A percentile compares a stretch with the other conserved stretches of the same genome.
phyloP scores from a whole-genome alignment of 176 grass and related monocot genomes.

The Aegilops longissima region DNA sequence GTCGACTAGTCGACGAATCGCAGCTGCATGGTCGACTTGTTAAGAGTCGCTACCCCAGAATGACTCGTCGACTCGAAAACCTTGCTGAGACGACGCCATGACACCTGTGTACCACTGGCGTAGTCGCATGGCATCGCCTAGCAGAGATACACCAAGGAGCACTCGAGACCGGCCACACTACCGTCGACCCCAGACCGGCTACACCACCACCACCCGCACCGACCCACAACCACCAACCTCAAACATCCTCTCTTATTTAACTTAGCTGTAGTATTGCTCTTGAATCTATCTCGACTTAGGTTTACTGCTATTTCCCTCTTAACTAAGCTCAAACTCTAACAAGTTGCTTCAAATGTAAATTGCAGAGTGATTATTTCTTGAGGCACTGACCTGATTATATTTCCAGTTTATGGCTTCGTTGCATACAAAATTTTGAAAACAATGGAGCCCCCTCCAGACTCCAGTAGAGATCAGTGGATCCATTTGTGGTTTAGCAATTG shows the following conservation, averaged over 20 bases:
- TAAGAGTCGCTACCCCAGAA: too few species aligned
- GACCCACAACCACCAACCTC: too few species aligned
- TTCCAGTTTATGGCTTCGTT: not conserved
- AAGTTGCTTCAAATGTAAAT: not conserved
- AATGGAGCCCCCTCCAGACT: not conserved
- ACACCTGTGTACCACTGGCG: too few species aligned
- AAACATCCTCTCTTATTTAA: not conserved
- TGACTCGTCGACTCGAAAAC: too few species aligned
- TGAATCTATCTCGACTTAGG: not conserved
- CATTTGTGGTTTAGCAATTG: not conserved
- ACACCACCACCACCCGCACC: too few species aligned
- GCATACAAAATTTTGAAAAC: not conserved
- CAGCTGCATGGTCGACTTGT: too few species aligned
- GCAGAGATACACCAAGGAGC: too few species aligned
- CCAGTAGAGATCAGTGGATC: not conserved
- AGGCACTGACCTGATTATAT: not conserved
- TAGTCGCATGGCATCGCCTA: too few species aligned
- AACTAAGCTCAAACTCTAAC: not conserved
- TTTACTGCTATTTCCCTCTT: not conserved
- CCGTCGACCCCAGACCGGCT: too few species aligned
- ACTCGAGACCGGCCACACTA: too few species aligned
- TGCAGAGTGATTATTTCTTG: not conserved
- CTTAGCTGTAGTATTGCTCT: not conserved
- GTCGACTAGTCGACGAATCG: too few species aligned
- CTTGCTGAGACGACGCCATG: too few species aligned